Percentiles rank a stretch among this genome's conserved stretches.
Conservation (phyloP, 1,284 basidiomycete species). For the Sparassis latifolia region DNA sequence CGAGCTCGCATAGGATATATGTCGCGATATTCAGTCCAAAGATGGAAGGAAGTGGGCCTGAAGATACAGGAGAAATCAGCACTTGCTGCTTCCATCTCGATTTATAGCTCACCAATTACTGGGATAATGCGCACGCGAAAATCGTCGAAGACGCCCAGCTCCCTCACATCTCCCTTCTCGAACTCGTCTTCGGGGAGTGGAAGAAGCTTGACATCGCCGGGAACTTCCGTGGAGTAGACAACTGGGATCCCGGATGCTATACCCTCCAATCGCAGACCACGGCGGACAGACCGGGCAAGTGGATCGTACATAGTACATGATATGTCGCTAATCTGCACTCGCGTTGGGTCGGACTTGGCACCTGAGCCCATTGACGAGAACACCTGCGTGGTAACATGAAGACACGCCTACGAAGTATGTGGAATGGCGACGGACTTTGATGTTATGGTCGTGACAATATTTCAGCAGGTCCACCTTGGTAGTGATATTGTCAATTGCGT, state of each 20-base stretch:
- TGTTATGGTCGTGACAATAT: constrained; percentile 69
- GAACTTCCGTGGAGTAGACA: constrained; percentile 96
- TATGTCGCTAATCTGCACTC: constrained; percentile 94
- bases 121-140: constrained; percentile 90
- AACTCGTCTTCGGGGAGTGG: constrained; percentile 93
- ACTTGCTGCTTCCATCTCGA: background rate
- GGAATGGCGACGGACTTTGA: constrained; percentile 49
- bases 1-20: constrained; percentile 80
- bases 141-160: constrained; percentile 89
- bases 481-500: constrained; percentile 95
- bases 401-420: background rate
- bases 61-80: background rate
- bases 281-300: constrained; percentile 85
- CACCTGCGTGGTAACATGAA: constrained; percentile 39
- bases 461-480: constrained; percentile 90
- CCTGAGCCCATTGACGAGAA: constrained; percentile 98
- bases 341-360: constrained; percentile 93
- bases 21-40: constrained; percentile 88
- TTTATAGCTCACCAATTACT: constrained; percentile 55
- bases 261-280: constrained; percentile 68
- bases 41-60: constrained; percentile 77
- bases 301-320: constrained; percentile 93
- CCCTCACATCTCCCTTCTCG: constrained; percentile 83
- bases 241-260: constrained; percentile 78
- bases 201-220: constrained; percentile 81